Conservation (phyloP, 2,329 filamentous ascomycete species). For the Colletotrichum sublineola region DNA sequence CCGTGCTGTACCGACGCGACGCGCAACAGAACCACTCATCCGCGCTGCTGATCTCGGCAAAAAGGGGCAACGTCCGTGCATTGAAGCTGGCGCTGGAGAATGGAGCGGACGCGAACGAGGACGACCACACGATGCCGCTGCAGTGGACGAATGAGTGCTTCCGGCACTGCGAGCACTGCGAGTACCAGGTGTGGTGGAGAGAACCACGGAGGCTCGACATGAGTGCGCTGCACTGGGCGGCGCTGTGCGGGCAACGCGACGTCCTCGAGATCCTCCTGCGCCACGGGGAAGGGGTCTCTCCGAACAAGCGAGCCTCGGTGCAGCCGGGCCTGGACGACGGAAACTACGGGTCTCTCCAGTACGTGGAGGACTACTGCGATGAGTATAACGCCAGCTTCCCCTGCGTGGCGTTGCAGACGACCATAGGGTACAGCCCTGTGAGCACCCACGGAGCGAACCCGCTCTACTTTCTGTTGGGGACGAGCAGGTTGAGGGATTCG, state of each 20-base stretch:
- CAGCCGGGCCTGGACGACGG: slow-evolving; percentile 30
- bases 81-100: slow-evolving; percentile 49
- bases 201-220: slow-evolving; percentile 37
- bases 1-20: slow-evolving; percentile 31
- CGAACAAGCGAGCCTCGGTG: slow-evolving; percentile 29
- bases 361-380: slow-evolving; percentile 35
- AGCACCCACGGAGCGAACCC: slow-evolving; percentile 27
- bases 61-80: slow-evolving; percentile 25
- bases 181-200: slow-evolving; percentile 40
- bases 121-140: slow-evolving; percentile 45
- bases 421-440: slow-evolving; percentile 15
- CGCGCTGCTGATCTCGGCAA: slow-evolving; percentile 33
- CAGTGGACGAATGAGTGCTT: slow-evolving; percentile 42
- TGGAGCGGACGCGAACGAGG: slow-evolving; percentile 51
- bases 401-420: slow-evolving; percentile 30
- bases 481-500: slow-evolving; percentile 5
- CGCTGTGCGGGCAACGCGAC: slow-evolving; percentile 18
- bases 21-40: slow-evolving; percentile 35
- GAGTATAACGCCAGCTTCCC: slow-evolving; percentile 39
- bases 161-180: slow-evolving; percentile 33
- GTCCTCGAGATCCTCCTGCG: slow-evolving; percentile 14
- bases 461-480: slow-evolving; percentile 36
- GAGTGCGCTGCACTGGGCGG: slow-evolving; percentile 37
- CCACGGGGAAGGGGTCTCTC: background rate
- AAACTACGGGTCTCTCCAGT: slow-evolving; percentile 28